These are phyloP conservation scores for Salix brachista DNA, from an alignment of 345 rosid species.

Conservation along the genomic window DNA sequence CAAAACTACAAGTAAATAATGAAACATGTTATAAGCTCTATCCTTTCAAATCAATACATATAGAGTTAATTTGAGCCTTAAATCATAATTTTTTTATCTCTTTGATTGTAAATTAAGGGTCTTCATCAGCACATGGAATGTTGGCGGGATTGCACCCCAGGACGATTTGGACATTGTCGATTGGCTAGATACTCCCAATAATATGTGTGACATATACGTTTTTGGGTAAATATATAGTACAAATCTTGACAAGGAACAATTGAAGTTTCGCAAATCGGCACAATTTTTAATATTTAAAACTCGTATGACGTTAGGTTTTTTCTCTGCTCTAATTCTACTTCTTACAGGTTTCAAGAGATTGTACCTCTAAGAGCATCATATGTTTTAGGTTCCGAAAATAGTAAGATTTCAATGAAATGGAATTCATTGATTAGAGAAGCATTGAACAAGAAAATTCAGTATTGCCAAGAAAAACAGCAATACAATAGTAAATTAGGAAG, in stretches of 20 bases:
- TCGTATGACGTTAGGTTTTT: not conserved
- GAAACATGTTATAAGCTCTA: not conserved
- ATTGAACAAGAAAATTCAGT: constrained; percentile 36
- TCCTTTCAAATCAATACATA: not conserved
- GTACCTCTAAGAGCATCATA: constrained; percentile 64
- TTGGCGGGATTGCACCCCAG: constrained; percentile 67
- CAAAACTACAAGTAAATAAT: constrained; percentile 47
- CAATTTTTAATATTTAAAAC: not conserved
- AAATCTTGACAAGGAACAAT: not conserved
- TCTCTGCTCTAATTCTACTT: not conserved
- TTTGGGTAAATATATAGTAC: constrained; percentile 47
- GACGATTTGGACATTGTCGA: constrained; percentile 64
- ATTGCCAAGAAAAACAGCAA: not conserved
- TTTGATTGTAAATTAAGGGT: constrained; percentile 30
- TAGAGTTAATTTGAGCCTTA: not conserved
- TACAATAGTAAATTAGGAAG: not conserved
- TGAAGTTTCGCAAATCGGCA: not conserved
- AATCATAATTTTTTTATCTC: not conserved
- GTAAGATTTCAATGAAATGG: constrained; percentile 52
- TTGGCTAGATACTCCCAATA: constrained; percentile 43
- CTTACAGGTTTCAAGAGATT: constrained; percentile 67
- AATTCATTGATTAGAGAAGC: constrained; percentile 58
- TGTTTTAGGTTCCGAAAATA: constrained; percentile 58
- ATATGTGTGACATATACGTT: constrained; percentile 65
- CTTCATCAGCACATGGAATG: constrained; percentile 85